These are phyloP conservation scores for Buxus sempervirens DNA, from an alignment of 164 flowering plant species.

Conservation along the genomic window DNA sequence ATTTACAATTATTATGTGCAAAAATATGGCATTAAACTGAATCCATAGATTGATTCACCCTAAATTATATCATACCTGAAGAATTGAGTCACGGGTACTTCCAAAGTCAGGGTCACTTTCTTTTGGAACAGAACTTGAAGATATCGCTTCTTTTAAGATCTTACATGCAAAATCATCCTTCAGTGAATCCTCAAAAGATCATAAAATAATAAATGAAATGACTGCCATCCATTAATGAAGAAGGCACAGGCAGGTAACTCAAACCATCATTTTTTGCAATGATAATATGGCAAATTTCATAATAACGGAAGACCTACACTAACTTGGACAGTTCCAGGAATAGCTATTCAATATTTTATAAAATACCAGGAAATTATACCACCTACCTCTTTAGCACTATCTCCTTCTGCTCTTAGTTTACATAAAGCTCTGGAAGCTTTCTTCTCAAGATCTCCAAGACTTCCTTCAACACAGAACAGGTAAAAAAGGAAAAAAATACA, in stretches of 20 bases:
- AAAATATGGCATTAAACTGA: not conserved
- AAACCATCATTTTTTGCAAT: not conserved
- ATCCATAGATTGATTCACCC: not conserved
- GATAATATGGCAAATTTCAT: not conserved
- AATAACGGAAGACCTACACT: not conserved
- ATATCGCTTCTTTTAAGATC: slow-evolving; percentile 64
- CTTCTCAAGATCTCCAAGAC: slow-evolving; percentile 56
- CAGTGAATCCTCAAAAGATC: slow-evolving; percentile 8
- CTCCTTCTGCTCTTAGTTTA: slow-evolving; percentile 55
- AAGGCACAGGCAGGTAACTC: too few relatives aligned
- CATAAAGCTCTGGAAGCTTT: slow-evolving; percentile 67
- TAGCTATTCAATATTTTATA: not conserved
- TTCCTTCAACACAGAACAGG: slow-evolving; percentile 30
- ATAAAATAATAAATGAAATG: not conserved
- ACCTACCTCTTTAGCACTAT: slow-evolving; percentile 73
- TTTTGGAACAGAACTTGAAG: slow-evolving; percentile 39
- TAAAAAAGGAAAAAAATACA: not conserved
- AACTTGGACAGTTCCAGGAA: not conserved
- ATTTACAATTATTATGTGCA: not conserved
- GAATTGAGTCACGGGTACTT: slow-evolving; percentile 75
- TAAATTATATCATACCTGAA: slow-evolving; percentile 51
- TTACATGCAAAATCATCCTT: slow-evolving; percentile 22
- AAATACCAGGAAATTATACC: slow-evolving; percentile 3
- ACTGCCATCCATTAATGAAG: not conserved
- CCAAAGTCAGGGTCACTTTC: slow-evolving; percentile 53